phyloP scores from a whole-genome alignment of 2,329 filamentous ascomycete genomes.

The Colletotrichum filicis region DNA sequence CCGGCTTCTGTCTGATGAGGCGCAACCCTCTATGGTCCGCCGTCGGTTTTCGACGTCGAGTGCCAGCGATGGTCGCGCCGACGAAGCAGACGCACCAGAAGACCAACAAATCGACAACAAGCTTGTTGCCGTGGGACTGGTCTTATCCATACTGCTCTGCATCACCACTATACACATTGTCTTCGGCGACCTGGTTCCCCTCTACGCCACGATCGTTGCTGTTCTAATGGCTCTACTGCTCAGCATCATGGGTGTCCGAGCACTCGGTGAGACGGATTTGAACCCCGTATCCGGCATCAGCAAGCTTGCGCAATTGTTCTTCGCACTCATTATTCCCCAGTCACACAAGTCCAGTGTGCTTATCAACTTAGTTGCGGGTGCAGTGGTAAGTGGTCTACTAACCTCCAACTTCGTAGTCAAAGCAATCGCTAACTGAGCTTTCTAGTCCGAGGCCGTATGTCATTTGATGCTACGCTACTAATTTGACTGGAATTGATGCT shows the following conservation, averaged over 20 bases:
- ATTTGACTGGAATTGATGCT: slow-evolving; percentile 1
- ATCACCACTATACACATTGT: slow-evolving; percentile 83
- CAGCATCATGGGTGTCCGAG: slow-evolving; percentile 79
- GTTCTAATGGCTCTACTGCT: slow-evolving; percentile 85
- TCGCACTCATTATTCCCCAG: slow-evolving; percentile 87
- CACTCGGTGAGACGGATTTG: slow-evolving; percentile 85
- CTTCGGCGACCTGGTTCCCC: slow-evolving; percentile 85
- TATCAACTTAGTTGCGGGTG: slow-evolving; percentile 94
- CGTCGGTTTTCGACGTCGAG: background rate
- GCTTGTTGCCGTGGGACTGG: slow-evolving; percentile 79
- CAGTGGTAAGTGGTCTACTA: slow-evolving; percentile 65
- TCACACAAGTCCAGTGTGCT: slow-evolving; percentile 87
- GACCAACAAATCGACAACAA: slow-evolving; percentile 82
- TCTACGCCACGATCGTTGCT: slow-evolving; percentile 79
- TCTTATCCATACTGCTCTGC: slow-evolving; percentile 82
- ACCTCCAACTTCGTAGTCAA: background rate
- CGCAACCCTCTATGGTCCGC: background rate
- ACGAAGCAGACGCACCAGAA: slow-evolving; percentile 89
- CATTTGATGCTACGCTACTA: background rate
- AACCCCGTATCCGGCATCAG: slow-evolving; percentile 97
- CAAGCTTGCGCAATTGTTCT: slow-evolving; percentile 95
- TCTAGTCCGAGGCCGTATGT: slow-evolving; percentile 53
- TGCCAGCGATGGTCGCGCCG: slow-evolving; percentile 39
- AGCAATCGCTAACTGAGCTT: background rate
- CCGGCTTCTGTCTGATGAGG: slow-evolving; percentile 8